Evolutionary conservation across 768 basidiomycete genomes (phyloP), one percentile per base, ranked within the genome.

Genomic region (Tubosaeta brunneosetosa): DNA sequence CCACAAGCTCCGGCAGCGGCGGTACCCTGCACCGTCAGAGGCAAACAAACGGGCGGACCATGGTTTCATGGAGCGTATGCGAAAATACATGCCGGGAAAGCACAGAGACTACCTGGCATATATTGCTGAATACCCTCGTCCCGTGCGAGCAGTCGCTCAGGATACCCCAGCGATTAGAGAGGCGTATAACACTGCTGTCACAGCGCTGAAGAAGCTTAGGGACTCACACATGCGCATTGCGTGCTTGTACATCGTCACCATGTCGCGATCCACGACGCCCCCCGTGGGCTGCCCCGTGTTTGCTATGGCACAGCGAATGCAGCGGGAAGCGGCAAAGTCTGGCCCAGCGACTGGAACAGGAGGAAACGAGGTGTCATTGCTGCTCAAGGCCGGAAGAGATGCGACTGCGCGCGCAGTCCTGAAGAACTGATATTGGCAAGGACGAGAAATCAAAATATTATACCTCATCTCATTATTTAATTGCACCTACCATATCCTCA

Each of bases 41-140:
- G 69, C 74, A 52, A 83, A 90, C 66, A 84, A 80, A 71, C 79
- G 68, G 60, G 86, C 77, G 37, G 90, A 81, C 68, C 77, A 71
- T 34, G 81, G 84, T 0, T 97, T 97, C 73, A 93, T 98, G 86
- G 85, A 88, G 52, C 80, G 91, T 44, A 97, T 97, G 94, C 74
- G 90, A 52, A 80, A 82, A 19, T 98, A 98, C 72, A 98, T 98
- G 95, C 94, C 95, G 0, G 87, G 88, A 13, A 81, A 80, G 49
- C 95, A 97, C 71, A 85, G 90, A 40, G 83, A 86, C 43, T 98
- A 93, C 73, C 80, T 98, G 50, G 68, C 71, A 22, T 80, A 84
- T 60, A 78, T 98, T 34, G 74, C 80, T 2, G 70, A 74, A 12
- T 74, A 77, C 48, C 78, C 82, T 13, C 83, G 73, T n/a, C 75